These are phyloP conservation scores for Boletus tomentosulus DNA, from an alignment of 768 basidiomycete species.

Conservation along the genomic window DNA sequence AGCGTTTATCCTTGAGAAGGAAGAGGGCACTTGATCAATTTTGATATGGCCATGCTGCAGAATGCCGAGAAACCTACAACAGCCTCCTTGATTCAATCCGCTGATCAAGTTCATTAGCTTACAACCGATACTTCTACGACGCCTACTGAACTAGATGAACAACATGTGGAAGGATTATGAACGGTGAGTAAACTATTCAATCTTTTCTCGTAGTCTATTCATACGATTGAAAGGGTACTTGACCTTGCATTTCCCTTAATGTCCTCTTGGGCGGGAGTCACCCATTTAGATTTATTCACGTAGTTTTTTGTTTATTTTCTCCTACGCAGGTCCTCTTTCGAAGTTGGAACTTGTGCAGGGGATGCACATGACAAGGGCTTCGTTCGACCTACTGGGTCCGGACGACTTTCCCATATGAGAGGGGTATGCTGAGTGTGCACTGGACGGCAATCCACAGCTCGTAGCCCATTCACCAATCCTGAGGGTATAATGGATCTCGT, in stretches of 20 bases:
- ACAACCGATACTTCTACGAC: accelerated
- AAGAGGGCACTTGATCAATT: conserved; percentile 26
- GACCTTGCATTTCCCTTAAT: neutral
- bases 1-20: conserved; percentile 8
- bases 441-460: neutral
- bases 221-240: neutral
- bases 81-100: neutral
- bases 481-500: neutral
- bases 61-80: neutral
- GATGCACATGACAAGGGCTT: neutral
- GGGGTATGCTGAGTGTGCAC: neutral
- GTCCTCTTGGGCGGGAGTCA: neutral
- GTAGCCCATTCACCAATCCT: neutral
- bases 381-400: neutral
- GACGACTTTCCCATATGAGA: neutral
- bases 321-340: neutral
- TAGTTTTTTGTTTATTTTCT: neutral
- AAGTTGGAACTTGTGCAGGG: neutral
- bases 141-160: neutral
- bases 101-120: neutral
- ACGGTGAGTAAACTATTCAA: too few species aligned
- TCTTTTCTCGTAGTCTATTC: too few species aligned
- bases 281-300: neutral
- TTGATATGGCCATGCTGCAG: conserved; percentile 4
- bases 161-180: too few species aligned